These are phyloP conservation scores for Sporothrix schenckii DNA, from an alignment of 2,329 filamentous ascomycete species.

Conservation along the genomic window DNA sequence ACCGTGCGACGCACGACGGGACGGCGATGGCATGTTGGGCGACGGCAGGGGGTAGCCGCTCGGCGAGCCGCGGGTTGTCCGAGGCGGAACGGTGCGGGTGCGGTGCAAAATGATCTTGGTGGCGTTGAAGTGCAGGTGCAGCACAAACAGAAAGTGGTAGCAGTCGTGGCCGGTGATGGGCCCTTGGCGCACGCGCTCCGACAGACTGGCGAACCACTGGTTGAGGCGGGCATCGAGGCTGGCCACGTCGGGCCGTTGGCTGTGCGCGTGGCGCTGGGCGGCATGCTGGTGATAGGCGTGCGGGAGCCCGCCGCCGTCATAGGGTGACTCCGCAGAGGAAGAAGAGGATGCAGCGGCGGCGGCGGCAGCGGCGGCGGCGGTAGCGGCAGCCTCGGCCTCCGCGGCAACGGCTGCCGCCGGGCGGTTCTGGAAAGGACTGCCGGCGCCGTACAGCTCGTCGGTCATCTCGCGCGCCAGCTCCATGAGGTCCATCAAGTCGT, in stretches of 20 bases:
- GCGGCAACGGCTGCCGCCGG: background rate
- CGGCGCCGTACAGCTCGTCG: slow-evolving; percentile 31
- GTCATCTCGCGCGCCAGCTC: slow-evolving; percentile 30
- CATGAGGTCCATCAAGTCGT: slow-evolving; percentile 32
- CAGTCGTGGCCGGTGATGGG: slow-evolving; percentile 29
- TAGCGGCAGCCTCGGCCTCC: background rate
- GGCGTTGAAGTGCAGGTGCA: slow-evolving; percentile 31
- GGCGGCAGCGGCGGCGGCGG: background rate
- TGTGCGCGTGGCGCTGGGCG: slow-evolving; percentile 18
- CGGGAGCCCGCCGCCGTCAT: slow-evolving; percentile 18
- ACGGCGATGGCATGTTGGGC: slow-evolving; percentile 2
- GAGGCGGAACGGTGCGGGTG: slow-evolving; percentile 19
- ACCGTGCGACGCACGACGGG: background rate
- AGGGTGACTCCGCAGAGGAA: background rate
- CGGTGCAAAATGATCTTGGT: slow-evolving; percentile 33
- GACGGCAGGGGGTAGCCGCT: background rate
- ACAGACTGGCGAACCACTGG: slow-evolving; percentile 28
- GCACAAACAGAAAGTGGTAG: slow-evolving; percentile 32
- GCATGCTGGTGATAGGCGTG: slow-evolving; percentile 22
- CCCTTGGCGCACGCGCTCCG: slow-evolving; percentile 26
- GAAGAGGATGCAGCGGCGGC: background rate
- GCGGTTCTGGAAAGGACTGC: background rate
- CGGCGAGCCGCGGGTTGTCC: background rate
- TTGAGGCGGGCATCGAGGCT: slow-evolving; percentile 28
- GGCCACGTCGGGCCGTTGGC: slow-evolving; percentile 18